phyloP scores from a whole-genome alignment of 331 rosid genomes.

The Phaseolus coccineus region DNA sequence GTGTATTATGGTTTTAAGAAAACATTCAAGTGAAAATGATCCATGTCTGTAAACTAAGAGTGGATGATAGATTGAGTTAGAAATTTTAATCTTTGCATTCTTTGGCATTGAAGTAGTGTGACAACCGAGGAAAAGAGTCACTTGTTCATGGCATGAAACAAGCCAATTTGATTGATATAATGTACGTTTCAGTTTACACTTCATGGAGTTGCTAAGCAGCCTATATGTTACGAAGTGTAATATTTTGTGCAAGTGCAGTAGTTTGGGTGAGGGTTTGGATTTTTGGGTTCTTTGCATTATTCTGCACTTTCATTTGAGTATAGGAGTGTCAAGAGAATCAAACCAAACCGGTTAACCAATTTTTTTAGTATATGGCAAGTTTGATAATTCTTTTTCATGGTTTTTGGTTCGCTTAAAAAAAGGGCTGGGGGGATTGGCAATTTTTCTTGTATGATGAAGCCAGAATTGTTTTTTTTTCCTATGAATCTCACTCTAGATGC shows the following conservation, averaged over 20 bases:
- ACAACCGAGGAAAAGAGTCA: not conserved
- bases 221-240: constrained; percentile 1
- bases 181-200: not conserved
- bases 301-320: not conserved
- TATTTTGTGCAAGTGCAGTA: not conserved
- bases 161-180: constrained; percentile 33
- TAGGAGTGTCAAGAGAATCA: constrained; percentile 20
- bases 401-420: not conserved
- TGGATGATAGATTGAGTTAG: constrained; percentile 10
- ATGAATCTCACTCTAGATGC: not conserved
- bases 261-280: constrained; percentile 16
- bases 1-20: constrained; percentile 14
- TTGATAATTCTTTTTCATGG: not conserved
- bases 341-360: not conserved
- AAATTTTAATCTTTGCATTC: constrained; percentile 35
- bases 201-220: constrained; percentile 4
- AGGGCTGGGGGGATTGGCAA: no score
- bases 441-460: no score
- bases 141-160: not conserved
- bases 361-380: not conserved
- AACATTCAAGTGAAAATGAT: not conserved
- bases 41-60: not conserved
- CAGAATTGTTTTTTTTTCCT: not conserved
- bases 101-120: constrained; percentile 1
- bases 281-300: constrained; percentile 27